A percentile compares a stretch with the other conserved stretches of the same genome.
These are phyloP conservation scores for Alternaria burnsii DNA, from an alignment of 2,329 filamentous ascomycete species.

Conservation along the genomic window DNA sequence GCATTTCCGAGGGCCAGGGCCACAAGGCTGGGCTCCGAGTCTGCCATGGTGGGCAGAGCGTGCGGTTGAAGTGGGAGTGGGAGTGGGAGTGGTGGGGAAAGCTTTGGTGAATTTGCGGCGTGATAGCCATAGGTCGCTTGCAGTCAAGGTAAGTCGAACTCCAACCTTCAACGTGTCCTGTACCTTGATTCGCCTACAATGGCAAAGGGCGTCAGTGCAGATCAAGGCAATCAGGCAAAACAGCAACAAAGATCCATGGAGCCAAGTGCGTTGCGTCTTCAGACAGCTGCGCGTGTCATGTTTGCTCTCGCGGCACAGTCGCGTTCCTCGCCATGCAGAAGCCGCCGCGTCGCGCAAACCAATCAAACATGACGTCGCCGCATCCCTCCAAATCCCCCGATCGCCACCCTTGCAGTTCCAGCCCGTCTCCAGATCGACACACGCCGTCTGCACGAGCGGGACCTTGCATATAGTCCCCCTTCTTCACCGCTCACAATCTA, in stretches of 20 bases:
- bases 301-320: conserved; percentile 1
- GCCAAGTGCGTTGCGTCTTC: neutral
- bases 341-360: conserved; percentile 5
- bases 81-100: neutral
- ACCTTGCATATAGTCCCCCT: conserved; percentile 21
- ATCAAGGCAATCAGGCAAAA: neutral
- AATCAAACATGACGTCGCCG: conserved; percentile 19
- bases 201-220: neutral
- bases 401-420: conserved; percentile 16
- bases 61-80: neutral
- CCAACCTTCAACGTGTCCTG: neutral
- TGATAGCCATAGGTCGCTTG: too few species aligned
- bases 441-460: conserved; percentile 25
- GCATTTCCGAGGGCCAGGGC: conserved; percentile 41
- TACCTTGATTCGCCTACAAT: neutral
- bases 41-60: conserved; percentile 34
- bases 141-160: neutral
- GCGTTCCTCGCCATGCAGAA: conserved; percentile 1
- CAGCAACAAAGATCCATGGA: neutral
- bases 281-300: neutral
- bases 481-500: conserved; percentile 19
- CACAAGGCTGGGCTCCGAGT: conserved; percentile 39
- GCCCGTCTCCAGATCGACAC: conserved; percentile 19
- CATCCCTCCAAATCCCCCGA: neutral
- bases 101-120: too few species aligned